Evolutionary conservation across 2,329 filamentous ascomycete genomes (phyloP), one percentile per base, ranked within the genome.

Genomic region (Purpureocillium takamizusanense): DNA sequence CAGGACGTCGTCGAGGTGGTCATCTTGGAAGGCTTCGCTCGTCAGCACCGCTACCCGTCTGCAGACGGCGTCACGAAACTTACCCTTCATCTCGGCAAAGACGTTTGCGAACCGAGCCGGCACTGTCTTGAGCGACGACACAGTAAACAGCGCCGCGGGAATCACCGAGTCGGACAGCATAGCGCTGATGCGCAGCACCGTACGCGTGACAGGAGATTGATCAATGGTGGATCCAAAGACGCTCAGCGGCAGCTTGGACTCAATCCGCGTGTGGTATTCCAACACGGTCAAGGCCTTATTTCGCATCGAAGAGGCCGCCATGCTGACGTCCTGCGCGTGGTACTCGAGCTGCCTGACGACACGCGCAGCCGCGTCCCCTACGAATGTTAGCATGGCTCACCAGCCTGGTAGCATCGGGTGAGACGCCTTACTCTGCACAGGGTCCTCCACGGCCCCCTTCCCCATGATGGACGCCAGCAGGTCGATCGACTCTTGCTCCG

Each of bases 151-250:
- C 15, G 45, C 30, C 7, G 48, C 45, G 2, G 51, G 51, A 33
- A 53, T 50, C 8, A 42, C 42, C 3, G 46, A 44, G 2, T 37
- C 36, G 1, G 50, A 49, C n/a, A 53, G 42, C 50, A 53, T 51
- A 9, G 49, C 40, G 36, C 50, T 52, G 31, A 51, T 44, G n/a
- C 46, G 43, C 21, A 52, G 35, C 13, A 53, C 39, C 8, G 43
- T 46, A 29, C 44, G 42, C 8, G 49, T 49, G 4, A 50, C 39
- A 3, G 50, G 49, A 7, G 48, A 52, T 29, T 51, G 49, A 30
- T 51, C 42, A 21, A 53, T 45, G 4, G 46, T 46, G 8, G 51
- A 49, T 2, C 50, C 46, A 10, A 46, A 32, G 12, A 47, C 14
- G 5, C 35, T 40, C 23, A 49, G 38, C 4, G 42, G 37, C 23